Evolutionary conservation across 2,329 filamentous ascomycete species (phyloP).

Genomic region (Pyrenochaeta sp.): DNA sequence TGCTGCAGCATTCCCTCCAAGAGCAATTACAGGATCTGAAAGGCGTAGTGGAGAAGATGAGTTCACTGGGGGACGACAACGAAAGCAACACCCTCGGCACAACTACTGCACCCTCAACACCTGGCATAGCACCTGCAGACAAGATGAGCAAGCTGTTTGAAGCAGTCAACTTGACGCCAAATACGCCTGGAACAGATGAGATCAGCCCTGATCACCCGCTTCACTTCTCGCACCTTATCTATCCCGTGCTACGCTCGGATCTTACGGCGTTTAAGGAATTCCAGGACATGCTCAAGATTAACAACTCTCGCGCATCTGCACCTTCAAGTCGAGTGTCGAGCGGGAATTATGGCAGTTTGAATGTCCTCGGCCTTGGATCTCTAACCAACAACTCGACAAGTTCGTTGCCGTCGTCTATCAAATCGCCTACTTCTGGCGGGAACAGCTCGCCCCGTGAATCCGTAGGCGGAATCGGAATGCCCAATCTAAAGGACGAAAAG

Average conservation of each 20-base stretch:
- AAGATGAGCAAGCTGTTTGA: slow-evolving; percentile 71
- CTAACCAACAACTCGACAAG: slow-evolving; percentile 61
- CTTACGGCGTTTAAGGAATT: slow-evolving; percentile 86
- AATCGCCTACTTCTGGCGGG: slow-evolving; percentile 39
- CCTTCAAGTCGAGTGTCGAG: slow-evolving; percentile 74
- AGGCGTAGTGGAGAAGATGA: slow-evolving; percentile 88
- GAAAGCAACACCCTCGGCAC: slow-evolving; percentile 72
- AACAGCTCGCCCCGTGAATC: slow-evolving; percentile 47
- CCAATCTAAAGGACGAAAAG: slow-evolving; percentile 83
- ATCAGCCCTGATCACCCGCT: slow-evolving; percentile 69
- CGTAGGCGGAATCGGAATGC: slow-evolving; percentile 47
- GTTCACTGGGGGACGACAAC: slow-evolving; percentile 74
- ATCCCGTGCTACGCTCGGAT: slow-evolving; percentile 84
- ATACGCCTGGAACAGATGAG: slow-evolving; percentile 59
- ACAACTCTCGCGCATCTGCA: slow-evolving; percentile 63
- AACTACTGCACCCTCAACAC: slow-evolving; percentile 77
- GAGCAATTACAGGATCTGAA: slow-evolving; percentile 94
- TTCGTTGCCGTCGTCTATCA: slow-evolving; percentile 64
- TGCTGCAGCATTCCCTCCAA: slow-evolving; percentile 85
- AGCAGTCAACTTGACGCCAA: slow-evolving; percentile 61
- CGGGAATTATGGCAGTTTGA: slow-evolving; percentile 72
- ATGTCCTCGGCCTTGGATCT: slow-evolving; percentile 64
- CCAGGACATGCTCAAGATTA: slow-evolving; percentile 74
- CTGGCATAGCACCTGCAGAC: slow-evolving; percentile 67
- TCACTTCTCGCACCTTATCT: slow-evolving; percentile 83